Evolutionary conservation across 768 basidiomycete genomes (phyloP), one percentile per base, ranked within the genome.

Genomic region (Boletus rex-veris): DNA sequence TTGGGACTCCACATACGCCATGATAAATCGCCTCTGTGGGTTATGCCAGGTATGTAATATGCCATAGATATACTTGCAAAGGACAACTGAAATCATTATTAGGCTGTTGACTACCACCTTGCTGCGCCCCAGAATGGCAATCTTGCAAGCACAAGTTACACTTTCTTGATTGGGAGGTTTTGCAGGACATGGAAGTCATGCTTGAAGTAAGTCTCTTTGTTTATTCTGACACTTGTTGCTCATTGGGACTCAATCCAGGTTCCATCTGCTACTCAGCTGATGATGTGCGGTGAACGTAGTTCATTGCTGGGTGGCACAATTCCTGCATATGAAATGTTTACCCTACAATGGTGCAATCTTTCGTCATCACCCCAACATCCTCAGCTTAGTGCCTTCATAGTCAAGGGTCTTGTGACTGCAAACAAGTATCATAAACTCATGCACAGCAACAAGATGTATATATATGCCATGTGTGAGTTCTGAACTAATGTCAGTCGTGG

Each of bases 401-500:
- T 21, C 2, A 4, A 42, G 15, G 41, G 21, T 3, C 41, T 42
- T 24, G 14, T 7, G 2, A 42, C 41, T 11, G 6, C n/a, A 30
- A 28, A 3, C 8, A 44, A 28, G 19, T 30, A n/a, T 7, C 26
- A 45, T 16, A 31, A 11, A 16, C 28, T 45, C n/a, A 31, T 45
- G 30, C 3, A 4, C 3, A 2, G 19, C 7, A 45, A 45, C 28
- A 45, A 45, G 43, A 45, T n/a, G 1, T 31, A 45, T 11, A 21
- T 45, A 31, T 45, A 45, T 18, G 28, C 30, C 2, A 45, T 45
- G 30, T 45, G 28, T 45, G 19, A 45, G 43, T 31, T 24, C 9
- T 3, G 18, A 1, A 16, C 7, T 2, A 1, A 18, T 10, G 0
- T 18, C 7, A 8, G 5, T 38, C 0, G 6, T 2, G 2, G 11